These are phyloP conservation scores for Yamadazyma pseudoaaseri DNA, from an alignment of 1,139 yeast genomes.

Conservation along the genomic window DNA sequence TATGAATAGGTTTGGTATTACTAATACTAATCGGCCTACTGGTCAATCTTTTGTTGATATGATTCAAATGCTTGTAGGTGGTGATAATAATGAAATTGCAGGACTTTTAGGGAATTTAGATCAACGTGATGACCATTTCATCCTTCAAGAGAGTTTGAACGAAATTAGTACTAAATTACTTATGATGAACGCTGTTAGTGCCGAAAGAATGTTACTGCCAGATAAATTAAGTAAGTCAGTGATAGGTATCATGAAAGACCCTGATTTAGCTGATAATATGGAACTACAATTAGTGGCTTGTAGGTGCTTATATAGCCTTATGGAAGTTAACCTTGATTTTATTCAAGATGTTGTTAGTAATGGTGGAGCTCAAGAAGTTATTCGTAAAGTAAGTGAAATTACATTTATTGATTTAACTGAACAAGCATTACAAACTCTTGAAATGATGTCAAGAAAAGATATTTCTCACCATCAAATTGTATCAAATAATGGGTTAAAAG, in stretches of 20 bases:
- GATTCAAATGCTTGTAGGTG: slow-evolving; percentile 38
- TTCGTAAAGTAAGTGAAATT: slow-evolving; percentile 69
- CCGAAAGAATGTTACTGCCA: slow-evolving; percentile 67
- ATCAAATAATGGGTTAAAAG: slow-evolving; percentile 59
- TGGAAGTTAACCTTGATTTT: slow-evolving; percentile 74
- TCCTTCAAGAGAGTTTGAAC: slow-evolving; percentile 56
- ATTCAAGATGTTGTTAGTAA: slow-evolving; percentile 63
- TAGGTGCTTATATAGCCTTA: slow-evolving; percentile 76
- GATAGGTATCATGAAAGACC: slow-evolving; percentile 59
- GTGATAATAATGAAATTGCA: slow-evolving; percentile 19
- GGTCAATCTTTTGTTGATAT: slow-evolving; percentile 32
- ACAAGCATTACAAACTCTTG: slow-evolving; percentile 79
- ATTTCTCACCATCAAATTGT: slow-evolving; percentile 51
- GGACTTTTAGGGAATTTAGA: slow-evolving; percentile 25
- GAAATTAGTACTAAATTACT: slow-evolving; percentile 62
- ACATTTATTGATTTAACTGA: slow-evolving; percentile 90
- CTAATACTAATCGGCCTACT: slow-evolving; percentile 35
- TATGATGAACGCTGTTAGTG: slow-evolving; percentile 66
- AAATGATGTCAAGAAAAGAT: slow-evolving; percentile 59
- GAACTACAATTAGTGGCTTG: slow-evolving; percentile 84
- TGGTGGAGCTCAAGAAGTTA: slow-evolving; percentile 66
- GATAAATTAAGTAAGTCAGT: slow-evolving; percentile 54
- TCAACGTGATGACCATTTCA: slow-evolving; percentile 46
- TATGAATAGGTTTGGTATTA: slow-evolving; percentile 21
- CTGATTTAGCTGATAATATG: slow-evolving; percentile 59